A percentile compares a stretch with the other conserved stretches of the same genome.
These are phyloP conservation scores for Camelina hispida DNA, from an alignment of 345 rosid species.

Conservation along the genomic window DNA sequence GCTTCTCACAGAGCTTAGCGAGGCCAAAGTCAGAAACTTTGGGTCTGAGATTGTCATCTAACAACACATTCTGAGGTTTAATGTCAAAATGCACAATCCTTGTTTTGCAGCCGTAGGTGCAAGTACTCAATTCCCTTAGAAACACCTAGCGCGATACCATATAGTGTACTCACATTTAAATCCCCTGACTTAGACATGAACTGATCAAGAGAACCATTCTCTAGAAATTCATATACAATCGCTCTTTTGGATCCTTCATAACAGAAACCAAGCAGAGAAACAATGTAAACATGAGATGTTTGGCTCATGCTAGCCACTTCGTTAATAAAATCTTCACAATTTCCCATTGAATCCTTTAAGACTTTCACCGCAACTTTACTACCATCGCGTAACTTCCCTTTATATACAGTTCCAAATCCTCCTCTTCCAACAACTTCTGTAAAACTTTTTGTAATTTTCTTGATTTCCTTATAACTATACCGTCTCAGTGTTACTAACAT, in stretches of 20 bases:
- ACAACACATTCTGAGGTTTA: conserved; percentile 57
- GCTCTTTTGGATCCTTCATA: conserved; percentile 44
- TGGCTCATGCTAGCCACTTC: conserved; percentile 54
- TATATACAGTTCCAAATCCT: conserved; percentile 36
- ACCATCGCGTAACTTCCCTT: conserved; percentile 34
- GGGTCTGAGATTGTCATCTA: conserved; percentile 48
- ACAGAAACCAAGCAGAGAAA: conserved; percentile 49
- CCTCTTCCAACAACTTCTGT: conserved; percentile 36
- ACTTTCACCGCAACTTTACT: conserved; percentile 41
- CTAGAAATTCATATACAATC: conserved; percentile 46
- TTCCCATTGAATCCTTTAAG: conserved; percentile 21
- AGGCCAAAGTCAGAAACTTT: conserved; percentile 61
- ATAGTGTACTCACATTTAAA: conserved; percentile 33
- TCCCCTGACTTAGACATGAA: not conserved
- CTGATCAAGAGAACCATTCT: conserved; percentile 50
- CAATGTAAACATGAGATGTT: conserved; percentile 55
- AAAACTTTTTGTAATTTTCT: conserved; percentile 43
- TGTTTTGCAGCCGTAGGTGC: conserved; percentile 55
- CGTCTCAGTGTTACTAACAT: conserved; percentile 16
- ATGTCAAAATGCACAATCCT: conserved; percentile 60
- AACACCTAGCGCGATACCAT: conserved; percentile 46
- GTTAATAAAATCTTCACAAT: conserved; percentile 50
- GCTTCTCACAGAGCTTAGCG: conserved; percentile 49
- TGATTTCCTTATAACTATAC: conserved; percentile 32
- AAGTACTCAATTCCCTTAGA: conserved; percentile 58